Percentiles rank a stretch among this genome's conserved stretches.
Conservation (phyloP, 352 stramenopile genomes). For the Phytophthora hybrid region DNA sequence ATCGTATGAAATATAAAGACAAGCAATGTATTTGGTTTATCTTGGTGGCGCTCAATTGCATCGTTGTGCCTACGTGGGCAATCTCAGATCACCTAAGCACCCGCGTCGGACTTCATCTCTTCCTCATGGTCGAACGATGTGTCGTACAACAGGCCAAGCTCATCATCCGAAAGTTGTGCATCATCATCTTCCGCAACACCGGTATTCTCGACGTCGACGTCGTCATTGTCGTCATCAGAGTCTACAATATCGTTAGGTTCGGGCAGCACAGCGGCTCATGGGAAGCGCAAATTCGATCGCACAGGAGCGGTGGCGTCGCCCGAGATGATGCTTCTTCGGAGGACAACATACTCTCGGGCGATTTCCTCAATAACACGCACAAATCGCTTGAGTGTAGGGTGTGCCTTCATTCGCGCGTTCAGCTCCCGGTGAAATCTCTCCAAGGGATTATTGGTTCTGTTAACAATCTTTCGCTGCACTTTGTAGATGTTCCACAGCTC, state of each 20-base stretch:
- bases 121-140: too few relatives aligned
- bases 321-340: neutral
- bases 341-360: neutral
- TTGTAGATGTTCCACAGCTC: neutral
- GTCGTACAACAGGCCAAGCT: too few relatives aligned
- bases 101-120: too few relatives aligned
- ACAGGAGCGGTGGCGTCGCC: neutral
- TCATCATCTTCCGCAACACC: neutral
- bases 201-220: neutral
- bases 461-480: neutral
- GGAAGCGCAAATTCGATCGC: neutral
- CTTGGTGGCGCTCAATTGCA: too few relatives aligned
- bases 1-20: too few relatives aligned
- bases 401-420: neutral
- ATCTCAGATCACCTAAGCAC: too few relatives aligned
- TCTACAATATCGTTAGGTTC: neutral
- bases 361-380: slow-evolving; percentile 4
- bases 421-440: slow-evolving; percentile 1
- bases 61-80: too few relatives aligned
- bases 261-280: neutral
- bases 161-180: neutral
- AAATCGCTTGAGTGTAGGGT: neutral
- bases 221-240: neutral
- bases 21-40: too few relatives aligned
- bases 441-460: slow-evolving; percentile 1